These are phyloP conservation scores for Podaxis sp. DNA, from an alignment of 768 basidiomycete species.

Conservation along the genomic window DNA sequence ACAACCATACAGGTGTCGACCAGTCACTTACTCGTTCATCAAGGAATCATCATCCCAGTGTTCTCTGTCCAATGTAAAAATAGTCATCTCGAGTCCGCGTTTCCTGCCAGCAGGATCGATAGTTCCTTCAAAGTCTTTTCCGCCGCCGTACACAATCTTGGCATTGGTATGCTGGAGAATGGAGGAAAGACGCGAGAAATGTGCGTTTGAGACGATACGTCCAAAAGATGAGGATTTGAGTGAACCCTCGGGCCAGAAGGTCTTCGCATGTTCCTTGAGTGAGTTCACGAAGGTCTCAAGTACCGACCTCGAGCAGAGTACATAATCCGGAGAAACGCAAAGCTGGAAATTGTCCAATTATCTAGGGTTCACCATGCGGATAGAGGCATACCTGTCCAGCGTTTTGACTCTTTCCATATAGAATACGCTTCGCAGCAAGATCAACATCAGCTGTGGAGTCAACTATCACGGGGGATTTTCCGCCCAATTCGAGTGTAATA, in stretches of 20 bases:
- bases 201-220: slow-evolving; percentile 52
- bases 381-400: slow-evolving; percentile 52
- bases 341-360: slow-evolving; percentile 39
- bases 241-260: slow-evolving; percentile 57
- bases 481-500: slow-evolving; percentile 55
- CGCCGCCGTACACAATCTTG: slow-evolving; percentile 48
- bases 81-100: slow-evolving; percentile 55
- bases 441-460: slow-evolving; percentile 27
- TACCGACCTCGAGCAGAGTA: slow-evolving; percentile 36
- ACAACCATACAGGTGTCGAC: background rate
- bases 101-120: slow-evolving; percentile 30
- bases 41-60: slow-evolving; percentile 56
- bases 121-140: slow-evolving; percentile 28
- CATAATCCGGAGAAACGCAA: slow-evolving; percentile 59
- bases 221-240: slow-evolving; percentile 42
- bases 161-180: slow-evolving; percentile 59
- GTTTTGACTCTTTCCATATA: slow-evolving; percentile 68
- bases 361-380: background rate
- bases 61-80: slow-evolving; percentile 54
- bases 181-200: slow-evolving; percentile 52
- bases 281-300: slow-evolving; percentile 49
- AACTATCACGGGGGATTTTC: slow-evolving; percentile 48
- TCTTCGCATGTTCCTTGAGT: slow-evolving; percentile 39
- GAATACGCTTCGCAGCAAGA: slow-evolving; percentile 60
- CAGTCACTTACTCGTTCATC: slow-evolving; percentile 52